Percentiles rank a stretch among this genome's conserved stretches.
These are phyloP conservation scores for Grosmannia penicillata DNA, from an alignment of 2,329 filamentous ascomycete genomes.

Conservation along the genomic window DNA sequence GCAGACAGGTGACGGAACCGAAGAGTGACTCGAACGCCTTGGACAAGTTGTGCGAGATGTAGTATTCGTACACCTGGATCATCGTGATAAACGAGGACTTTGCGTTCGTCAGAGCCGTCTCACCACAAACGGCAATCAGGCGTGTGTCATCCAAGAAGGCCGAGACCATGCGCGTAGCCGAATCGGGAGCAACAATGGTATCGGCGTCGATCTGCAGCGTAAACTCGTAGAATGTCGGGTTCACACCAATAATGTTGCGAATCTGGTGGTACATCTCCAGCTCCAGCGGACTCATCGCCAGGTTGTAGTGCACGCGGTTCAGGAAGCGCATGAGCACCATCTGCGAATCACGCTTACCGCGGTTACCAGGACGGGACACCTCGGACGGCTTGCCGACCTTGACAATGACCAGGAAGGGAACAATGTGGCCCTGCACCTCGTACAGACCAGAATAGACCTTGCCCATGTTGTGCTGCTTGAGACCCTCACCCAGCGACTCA, in stretches of 20 bases:
- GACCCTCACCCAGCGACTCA: slow-evolving; percentile 79
- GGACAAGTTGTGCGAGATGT: slow-evolving; percentile 90
- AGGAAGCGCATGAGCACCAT: slow-evolving; percentile 98
- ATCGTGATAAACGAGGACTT: slow-evolving; percentile 91
- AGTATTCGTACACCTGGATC: slow-evolving; percentile 99
- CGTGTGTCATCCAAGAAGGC: slow-evolving; percentile 84
- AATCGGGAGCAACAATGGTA: slow-evolving; percentile 81
- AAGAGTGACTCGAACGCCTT: slow-evolving; percentile 98
- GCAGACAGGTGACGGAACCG: slow-evolving; percentile 92
- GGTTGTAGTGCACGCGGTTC: slow-evolving; percentile 96
- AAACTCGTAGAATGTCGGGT: slow-evolving; percentile 96
- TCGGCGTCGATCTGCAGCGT: slow-evolving; percentile 95
- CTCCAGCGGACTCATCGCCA: slow-evolving; percentile 90
- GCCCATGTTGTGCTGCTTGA: slow-evolving; percentile 90
- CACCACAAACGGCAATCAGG: slow-evolving; percentile 87
- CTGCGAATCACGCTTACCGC: slow-evolving; percentile 98
- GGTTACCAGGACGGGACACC: slow-evolving; percentile 85
- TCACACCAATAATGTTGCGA: slow-evolving; percentile 95
- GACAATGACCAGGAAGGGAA: slow-evolving; percentile 89
- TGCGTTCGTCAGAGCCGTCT: slow-evolving; percentile 84
- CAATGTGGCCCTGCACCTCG: slow-evolving; percentile 93
- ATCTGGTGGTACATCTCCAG: slow-evolving; percentile 98
- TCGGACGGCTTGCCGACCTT: slow-evolving; percentile 97
- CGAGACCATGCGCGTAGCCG: slow-evolving; percentile 81
- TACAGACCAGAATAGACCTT: slow-evolving; percentile 98